Evolutionary conservation across 202 grass and related monocot genomes (phyloP).

Genomic region (Brachypodium distachyon): DNA sequence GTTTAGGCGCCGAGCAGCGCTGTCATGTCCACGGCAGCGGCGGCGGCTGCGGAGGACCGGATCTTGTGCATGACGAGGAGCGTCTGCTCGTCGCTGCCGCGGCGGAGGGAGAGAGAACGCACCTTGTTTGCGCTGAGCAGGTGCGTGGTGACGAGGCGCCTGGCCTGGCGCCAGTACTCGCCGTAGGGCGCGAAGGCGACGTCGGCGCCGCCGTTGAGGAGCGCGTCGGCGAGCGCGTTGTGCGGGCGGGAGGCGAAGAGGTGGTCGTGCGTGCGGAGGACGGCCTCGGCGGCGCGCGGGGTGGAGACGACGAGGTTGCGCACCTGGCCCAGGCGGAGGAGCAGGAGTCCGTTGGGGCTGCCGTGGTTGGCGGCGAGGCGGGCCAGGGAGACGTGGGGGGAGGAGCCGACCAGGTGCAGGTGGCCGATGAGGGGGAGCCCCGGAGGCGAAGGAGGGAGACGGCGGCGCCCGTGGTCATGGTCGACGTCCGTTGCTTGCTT

Average conservation of each 20-base stretch:
- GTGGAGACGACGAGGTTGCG: slow-evolving; percentile 30
- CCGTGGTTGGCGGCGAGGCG: slow-evolving; percentile 19
- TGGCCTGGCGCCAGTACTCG: no score
- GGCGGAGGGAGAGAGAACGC: no score
- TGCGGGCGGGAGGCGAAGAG: not conserved
- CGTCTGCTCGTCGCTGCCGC: no score
- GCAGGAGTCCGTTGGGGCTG: slow-evolving; percentile 16
- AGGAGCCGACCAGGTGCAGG: slow-evolving; percentile 29
- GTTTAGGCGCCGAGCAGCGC: not conserved
- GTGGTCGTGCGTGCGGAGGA: slow-evolving; percentile 33
- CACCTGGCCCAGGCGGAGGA: slow-evolving; percentile 26
- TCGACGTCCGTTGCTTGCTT: no score
- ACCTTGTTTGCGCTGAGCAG: no score
- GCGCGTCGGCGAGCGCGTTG: no score
- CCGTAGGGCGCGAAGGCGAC: no score
- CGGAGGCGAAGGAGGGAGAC: slow-evolving; percentile 30
- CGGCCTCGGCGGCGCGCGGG: slow-evolving; percentile 8
- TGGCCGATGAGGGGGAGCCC: slow-evolving; percentile 34
- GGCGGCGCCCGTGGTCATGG: no score
- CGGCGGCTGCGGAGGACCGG: no score
- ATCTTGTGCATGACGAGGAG: no score
- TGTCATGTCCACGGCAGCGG: not conserved
- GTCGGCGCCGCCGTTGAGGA: no score
- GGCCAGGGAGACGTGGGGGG: slow-evolving; percentile 15
- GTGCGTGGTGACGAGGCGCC: no score